phyloP scores from a whole-genome alignment of 2,329 filamentous ascomycete genomes.

The Fusarium sulawesiense region DNA sequence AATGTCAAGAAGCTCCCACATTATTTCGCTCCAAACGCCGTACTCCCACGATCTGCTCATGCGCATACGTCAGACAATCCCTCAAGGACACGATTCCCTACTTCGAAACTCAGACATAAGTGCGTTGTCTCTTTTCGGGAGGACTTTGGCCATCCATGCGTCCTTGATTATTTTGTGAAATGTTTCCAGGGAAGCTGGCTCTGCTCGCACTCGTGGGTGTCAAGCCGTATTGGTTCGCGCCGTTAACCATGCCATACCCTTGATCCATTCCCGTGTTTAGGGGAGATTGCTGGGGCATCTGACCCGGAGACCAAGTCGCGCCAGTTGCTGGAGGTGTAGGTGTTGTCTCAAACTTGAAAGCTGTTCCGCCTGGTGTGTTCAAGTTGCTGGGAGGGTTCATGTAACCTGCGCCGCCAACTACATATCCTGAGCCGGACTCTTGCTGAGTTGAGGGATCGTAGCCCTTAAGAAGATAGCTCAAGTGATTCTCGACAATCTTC shows the following conservation, averaged over 20 bases:
- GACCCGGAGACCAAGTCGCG: conserved; percentile 64
- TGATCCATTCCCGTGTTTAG: conserved; percentile 56
- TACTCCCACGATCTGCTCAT: conserved; percentile 40
- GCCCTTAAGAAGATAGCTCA: conserved; percentile 82
- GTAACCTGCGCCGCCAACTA: conserved; percentile 50
- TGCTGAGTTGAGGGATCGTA: conserved; percentile 60
- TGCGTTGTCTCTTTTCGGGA: conserved; percentile 65
- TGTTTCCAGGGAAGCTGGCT: conserved; percentile 42
- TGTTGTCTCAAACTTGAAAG: conserved; percentile 66
- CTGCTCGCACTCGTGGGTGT: conserved; percentile 48
- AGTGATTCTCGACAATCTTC: conserved; percentile 87
- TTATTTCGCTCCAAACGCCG: conserved; percentile 40
- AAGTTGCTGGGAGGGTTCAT: conserved; percentile 50
- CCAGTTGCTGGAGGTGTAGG: conserved; percentile 63
- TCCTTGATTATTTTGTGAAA: conserved; percentile 42
- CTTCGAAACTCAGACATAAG: conserved; percentile 37
- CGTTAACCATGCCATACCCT: conserved; percentile 59
- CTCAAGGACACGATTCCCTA: conserved; percentile 2
- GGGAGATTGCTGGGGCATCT: conserved; percentile 63
- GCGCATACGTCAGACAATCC: conserved; percentile 30
- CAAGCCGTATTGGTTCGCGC: conserved; percentile 55
- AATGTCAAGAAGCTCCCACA: conserved; percentile 14
- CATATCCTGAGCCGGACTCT: conserved; percentile 51
- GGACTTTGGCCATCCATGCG: conserved; percentile 57
- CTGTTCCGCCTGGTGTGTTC: conserved; percentile 39